A percentile compares a stretch with the other conserved stretches of the same genome.
Conservation (phyloP, 345 rosid genomes). For the Triadica sebifera region DNA sequence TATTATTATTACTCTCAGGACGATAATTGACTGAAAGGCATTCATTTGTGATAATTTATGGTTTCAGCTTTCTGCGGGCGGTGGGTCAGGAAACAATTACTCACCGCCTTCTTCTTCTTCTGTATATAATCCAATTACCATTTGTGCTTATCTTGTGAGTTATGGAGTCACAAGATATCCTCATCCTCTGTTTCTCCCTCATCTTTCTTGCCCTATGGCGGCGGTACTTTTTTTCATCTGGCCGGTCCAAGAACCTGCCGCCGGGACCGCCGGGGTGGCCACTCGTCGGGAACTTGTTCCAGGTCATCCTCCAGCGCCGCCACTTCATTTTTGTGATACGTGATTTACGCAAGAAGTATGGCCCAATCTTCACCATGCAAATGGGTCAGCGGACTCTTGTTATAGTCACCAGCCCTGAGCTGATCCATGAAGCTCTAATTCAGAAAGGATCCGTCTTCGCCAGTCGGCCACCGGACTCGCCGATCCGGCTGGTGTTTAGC, state of each 20-base stretch:
- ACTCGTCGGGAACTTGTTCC: constrained; percentile 70
- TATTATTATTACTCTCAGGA: no score
- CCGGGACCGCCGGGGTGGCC: constrained; percentile 95
- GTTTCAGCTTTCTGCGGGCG: background rate
- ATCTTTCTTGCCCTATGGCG: constrained; percentile 52
- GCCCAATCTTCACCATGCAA: constrained; percentile 89
- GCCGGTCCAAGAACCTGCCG: constrained; percentile 47
- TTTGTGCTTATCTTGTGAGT: background rate
- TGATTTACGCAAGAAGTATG: constrained; percentile 66
- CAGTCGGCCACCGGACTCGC: constrained; percentile 81
- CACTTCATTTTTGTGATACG: constrained; percentile 67
- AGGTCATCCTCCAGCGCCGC: constrained; percentile 66
- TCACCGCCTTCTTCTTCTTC: background rate
- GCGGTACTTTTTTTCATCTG: constrained; percentile 33
- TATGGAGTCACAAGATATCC: constrained; percentile 18
- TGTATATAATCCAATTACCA: background rate
- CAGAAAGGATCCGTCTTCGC: constrained; percentile 66
- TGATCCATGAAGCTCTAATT: constrained; percentile 88
- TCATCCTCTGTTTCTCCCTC: background rate
- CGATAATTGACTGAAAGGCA: no score
- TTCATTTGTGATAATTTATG: no score
- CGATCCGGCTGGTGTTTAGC: constrained; percentile 76
- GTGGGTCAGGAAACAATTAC: background rate
- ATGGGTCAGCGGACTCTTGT: constrained; percentile 96
- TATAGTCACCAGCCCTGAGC: constrained; percentile 66